Base-by-base conservation (phyloP, 2,329 filamentous ascomycete species). In the Colletotrichum cordylinicola region DNA sequence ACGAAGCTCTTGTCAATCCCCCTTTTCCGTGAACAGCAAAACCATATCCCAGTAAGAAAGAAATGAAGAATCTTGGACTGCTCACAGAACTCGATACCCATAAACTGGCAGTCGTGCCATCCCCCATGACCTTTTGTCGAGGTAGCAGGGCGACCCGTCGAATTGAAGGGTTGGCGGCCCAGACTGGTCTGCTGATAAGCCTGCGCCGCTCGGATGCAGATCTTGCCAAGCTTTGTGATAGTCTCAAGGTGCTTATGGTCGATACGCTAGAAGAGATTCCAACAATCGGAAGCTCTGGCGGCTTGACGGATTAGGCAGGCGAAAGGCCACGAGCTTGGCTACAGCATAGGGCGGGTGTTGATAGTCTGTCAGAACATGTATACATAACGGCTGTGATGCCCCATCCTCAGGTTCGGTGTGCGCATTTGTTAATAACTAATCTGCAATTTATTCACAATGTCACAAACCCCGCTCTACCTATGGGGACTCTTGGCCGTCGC, bases 261-360 rank as follows among this genome's bases (percentile, higher is more conserved):
- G 31, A 37, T 35, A 21, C 0, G 60, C 6, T 0, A 9, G 31
- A 24, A 35, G 18, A 2, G 18, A 24, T 62, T 16, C 60, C 60
- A 12, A 62, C 60, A 62, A 62, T 62, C 9, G 60, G 60, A 62
- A 24, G 16, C 60, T 16, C 24, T 31, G 60, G 60, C 60, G n/a
- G 2, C 0, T 24, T 21, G 31, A 62, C 60, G 6, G 12, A 62
- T 62, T 13, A 62, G 60, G 60, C 60, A 62, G 60, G 60, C 16
- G 60, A 9, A 62, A 37, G 7, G 16, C 18, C 2, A 18, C 6
- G 18, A 62, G 58, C 58, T 35, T 62, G 18, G 58, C 58, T 24
- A 37, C 58, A 33, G 29, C 5, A 24, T 21, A 21, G 16, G n/a
- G 10, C 4, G 8, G 58, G 29, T 27, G 24, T 62, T 62, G 18